These are phyloP conservation scores for Hortaea werneckii DNA, from an alignment of 2,329 filamentous ascomycete species.

Conservation along the genomic window DNA sequence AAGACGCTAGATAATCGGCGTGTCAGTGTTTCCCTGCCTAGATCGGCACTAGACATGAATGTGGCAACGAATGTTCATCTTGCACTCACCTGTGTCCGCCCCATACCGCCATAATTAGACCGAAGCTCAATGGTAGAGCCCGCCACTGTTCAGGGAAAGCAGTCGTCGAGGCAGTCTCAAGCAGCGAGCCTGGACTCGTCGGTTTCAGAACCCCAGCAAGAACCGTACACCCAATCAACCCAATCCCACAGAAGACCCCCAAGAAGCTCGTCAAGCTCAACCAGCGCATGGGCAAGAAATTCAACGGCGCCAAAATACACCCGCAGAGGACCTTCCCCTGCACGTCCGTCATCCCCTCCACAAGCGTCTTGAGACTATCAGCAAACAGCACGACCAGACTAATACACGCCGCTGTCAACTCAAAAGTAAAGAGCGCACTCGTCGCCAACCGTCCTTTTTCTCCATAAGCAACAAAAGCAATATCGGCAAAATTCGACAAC, in stretches of 20 bases:
- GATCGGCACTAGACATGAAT: too few species aligned
- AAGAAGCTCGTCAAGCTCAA: slow-evolving; percentile 85
- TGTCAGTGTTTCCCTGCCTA: too few species aligned
- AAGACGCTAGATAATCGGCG: slow-evolving; percentile 64
- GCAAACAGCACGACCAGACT: slow-evolving; percentile 87
- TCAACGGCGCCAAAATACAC: slow-evolving; percentile 66
- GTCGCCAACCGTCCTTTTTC: slow-evolving; percentile 69
- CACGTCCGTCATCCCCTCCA: slow-evolving; percentile 58
- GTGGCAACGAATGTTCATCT: too few species aligned
- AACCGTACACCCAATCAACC: slow-evolving; percentile 75
- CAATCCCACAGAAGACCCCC: slow-evolving; percentile 82
- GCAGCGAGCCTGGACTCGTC: slow-evolving; percentile 67
- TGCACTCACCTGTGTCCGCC: slow-evolving; percentile 43
- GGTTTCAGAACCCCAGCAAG: slow-evolving; percentile 77
- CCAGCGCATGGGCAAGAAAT: slow-evolving; percentile 71
- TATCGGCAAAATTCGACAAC: slow-evolving; percentile 86
- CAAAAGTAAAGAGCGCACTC: slow-evolving; percentile 77
- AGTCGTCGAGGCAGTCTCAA: slow-evolving; percentile 68
- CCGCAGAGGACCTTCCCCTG: slow-evolving; percentile 83
- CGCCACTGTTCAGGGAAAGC: slow-evolving; percentile 79
- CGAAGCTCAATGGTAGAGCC: slow-evolving; percentile 78
- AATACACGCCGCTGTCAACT: slow-evolving; percentile 79
- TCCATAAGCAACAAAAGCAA: slow-evolving; percentile 86
- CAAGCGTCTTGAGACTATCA: slow-evolving; percentile 70
- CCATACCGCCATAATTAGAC: slow-evolving; percentile 77